Evolutionary conservation across 805 yeast genomes (phyloP).

Genomic region (Tetrapisispora namnaoensis): DNA sequence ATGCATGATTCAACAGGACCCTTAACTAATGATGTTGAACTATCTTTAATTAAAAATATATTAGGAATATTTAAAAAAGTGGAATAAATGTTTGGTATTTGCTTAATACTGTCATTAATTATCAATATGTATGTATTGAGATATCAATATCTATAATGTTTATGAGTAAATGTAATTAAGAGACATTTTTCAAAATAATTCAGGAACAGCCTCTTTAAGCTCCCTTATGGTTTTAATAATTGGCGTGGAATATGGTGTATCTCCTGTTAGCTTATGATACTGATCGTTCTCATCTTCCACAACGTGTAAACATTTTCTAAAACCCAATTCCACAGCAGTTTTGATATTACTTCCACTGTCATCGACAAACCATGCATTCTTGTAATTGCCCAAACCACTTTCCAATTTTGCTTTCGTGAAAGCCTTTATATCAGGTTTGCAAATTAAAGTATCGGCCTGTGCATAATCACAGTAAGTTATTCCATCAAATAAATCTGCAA

Average conservation of each 20-base stretch:
- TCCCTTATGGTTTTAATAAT: slow-evolving; percentile 50
- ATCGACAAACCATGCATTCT: slow-evolving; percentile 67
- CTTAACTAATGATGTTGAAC: slow-evolving; percentile 19
- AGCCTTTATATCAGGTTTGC: slow-evolving; percentile 78
- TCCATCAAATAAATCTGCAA: slow-evolving; percentile 93
- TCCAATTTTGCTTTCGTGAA: slow-evolving; percentile 55
- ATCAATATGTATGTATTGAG: background rate
- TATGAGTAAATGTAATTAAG: background rate
- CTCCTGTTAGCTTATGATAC: slow-evolving; percentile 13
- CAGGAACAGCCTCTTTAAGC: slow-evolving; percentile 35
- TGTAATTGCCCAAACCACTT: slow-evolving; percentile 36
- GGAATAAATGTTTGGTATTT: background rate
- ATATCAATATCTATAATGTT: too few relatives aligned
- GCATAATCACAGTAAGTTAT: slow-evolving; percentile 83
- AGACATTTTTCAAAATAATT: slow-evolving; percentile 30
- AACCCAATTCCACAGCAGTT: slow-evolving; percentile 64
- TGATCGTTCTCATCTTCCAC: slow-evolving; percentile 56
- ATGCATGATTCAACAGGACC: slow-evolving; percentile 14
- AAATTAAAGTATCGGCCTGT: slow-evolving; percentile 52
- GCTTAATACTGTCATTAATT: background rate
- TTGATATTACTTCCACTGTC: slow-evolving; percentile 73
- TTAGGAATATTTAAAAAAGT: slow-evolving; percentile 15
- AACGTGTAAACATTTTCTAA: slow-evolving; percentile 61
- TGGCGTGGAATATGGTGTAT: slow-evolving; percentile 35
- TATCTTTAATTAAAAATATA: slow-evolving; percentile 16